A percentile compares a stretch with the other conserved stretches of the same genome.
phyloP scores from a whole-genome alignment of 2,329 filamentous ascomycete species.

The Ceratocystis cubensis region DNA sequence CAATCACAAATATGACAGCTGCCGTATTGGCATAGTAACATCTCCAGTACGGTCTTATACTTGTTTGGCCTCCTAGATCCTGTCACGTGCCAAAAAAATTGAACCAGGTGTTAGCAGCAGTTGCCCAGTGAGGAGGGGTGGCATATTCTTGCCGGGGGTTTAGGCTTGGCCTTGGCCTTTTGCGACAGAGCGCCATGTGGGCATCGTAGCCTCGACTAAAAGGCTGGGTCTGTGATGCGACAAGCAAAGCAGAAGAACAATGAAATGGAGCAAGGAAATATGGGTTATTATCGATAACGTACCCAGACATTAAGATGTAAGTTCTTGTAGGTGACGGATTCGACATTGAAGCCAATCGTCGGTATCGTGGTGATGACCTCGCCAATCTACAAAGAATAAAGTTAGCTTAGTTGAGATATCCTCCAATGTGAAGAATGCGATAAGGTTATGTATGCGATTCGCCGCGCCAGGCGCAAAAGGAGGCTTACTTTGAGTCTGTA shows the following conservation, averaged over 20 bases:
- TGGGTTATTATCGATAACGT: slow-evolving; percentile 28
- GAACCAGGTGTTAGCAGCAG: slow-evolving; percentile 21
- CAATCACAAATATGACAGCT: slow-evolving; percentile 96
- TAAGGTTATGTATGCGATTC: slow-evolving; percentile 7
- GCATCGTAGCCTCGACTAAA: slow-evolving; percentile 9
- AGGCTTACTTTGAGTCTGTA: slow-evolving; percentile 77
- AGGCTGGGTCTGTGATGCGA: slow-evolving; percentile 1
- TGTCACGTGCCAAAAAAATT: slow-evolving; percentile 27
- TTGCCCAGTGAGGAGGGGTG: background rate
- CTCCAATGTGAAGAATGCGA: slow-evolving; percentile 5
- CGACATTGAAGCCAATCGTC: slow-evolving; percentile 98
- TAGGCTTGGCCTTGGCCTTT: background rate
- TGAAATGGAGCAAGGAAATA: background rate
- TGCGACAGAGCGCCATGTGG: background rate
- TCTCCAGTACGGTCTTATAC: slow-evolving; percentile 95
- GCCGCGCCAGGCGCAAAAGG: background rate
- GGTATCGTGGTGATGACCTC: slow-evolving; percentile 98
- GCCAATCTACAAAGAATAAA: slow-evolving; percentile 54
- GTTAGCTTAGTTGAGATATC: slow-evolving; percentile 15
- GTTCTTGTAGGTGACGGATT: slow-evolving; percentile 96
- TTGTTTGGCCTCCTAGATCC: slow-evolving; percentile 96
- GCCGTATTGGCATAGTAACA: slow-evolving; percentile 99
- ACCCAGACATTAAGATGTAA: slow-evolving; percentile 98
- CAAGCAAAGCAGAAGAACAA: background rate
- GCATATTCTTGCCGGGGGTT: too few species aligned